These are phyloP conservation scores for Pythium dissotocum DNA, from an alignment of 352 stramenopile species.

Conservation along the genomic window DNA sequence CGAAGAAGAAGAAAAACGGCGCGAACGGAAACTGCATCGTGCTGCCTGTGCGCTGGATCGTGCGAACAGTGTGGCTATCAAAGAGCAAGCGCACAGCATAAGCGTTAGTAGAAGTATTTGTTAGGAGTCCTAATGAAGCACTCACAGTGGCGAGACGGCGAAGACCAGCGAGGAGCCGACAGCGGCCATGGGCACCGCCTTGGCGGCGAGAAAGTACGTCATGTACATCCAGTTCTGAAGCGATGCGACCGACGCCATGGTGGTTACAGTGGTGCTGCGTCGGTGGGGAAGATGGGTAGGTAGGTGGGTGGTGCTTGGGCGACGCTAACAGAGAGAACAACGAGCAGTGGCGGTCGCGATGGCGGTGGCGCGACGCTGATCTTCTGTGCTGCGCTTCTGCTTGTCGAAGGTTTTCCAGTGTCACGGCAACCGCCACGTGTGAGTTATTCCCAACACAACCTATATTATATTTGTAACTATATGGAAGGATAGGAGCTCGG, in stretches of 20 bases:
- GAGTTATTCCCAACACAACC: neutral
- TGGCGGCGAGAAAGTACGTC: slow-evolving; percentile 64
- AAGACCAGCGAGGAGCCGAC: slow-evolving; percentile 66
- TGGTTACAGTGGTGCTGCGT: too few relatives aligned
- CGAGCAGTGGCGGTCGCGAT: too few relatives aligned
- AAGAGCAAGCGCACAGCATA: neutral
- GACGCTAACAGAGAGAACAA: too few relatives aligned
- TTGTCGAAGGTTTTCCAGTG: neutral
- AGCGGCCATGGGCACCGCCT: slow-evolving; percentile 62
- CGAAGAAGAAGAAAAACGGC: slow-evolving; percentile 85
- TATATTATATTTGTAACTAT: neutral
- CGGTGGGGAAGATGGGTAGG: too few relatives aligned
- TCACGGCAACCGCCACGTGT: slow-evolving; percentile 8
- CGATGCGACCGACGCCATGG: slow-evolving; percentile 52
- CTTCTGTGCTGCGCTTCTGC: slow-evolving; percentile 4
- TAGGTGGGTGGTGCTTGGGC: too few relatives aligned
- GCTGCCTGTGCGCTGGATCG: slow-evolving; percentile 63
- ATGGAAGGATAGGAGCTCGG: too few relatives aligned
- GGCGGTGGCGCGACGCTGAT: neutral
- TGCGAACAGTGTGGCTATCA: slow-evolving; percentile 55
- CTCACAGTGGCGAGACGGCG: slow-evolving; percentile 64
- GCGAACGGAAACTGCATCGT: slow-evolving; percentile 80
- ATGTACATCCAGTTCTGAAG: slow-evolving; percentile 67
- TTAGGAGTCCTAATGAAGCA: neutral
- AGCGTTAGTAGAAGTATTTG: too few relatives aligned